Evolutionary conservation across 163 green algal species (phyloP).

Genomic region (Chlamydomonas reinhardtii): DNA sequence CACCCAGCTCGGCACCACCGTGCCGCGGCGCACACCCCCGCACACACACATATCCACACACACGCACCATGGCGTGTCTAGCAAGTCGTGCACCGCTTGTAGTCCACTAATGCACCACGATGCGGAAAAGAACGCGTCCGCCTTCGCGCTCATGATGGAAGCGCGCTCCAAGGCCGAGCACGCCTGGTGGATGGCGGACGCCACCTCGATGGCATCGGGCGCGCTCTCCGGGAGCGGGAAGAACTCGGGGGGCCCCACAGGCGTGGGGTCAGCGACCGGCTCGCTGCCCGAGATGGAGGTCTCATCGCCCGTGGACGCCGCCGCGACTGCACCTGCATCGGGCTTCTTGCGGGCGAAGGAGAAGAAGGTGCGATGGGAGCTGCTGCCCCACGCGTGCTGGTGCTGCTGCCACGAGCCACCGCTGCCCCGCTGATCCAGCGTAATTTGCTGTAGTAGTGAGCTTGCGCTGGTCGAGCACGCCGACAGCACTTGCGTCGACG

Average conservation of each 20-base stretch:
- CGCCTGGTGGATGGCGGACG: constrained; percentile 16
- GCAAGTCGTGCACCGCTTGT: constrained; percentile 31
- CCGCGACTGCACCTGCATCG: no score
- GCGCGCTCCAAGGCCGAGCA: constrained; percentile 34
- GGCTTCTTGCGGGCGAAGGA: neutral
- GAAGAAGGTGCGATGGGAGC: neutral
- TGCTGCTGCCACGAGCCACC: constrained; percentile 2
- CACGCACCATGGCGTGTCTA: constrained; percentile 56
- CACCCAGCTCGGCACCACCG: no score
- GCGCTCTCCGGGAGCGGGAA: constrained; percentile 23
- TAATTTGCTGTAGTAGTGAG: neutral
- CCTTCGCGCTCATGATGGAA: constrained; percentile 39
- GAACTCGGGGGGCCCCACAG: constrained; percentile 9
- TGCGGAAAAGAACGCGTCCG: constrained; percentile 42
- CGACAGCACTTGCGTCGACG: neutral
- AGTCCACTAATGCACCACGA: constrained; percentile 54
- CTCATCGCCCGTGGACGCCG: neutral
- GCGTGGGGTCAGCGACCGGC: neutral
- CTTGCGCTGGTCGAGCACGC: neutral
- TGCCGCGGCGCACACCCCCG: no score
- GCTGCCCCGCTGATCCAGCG: neutral
- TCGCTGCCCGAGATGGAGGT: neutral
- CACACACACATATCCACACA: neutral
- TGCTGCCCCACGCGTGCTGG: neutral
- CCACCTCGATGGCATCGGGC: constrained; percentile 5